phyloP scores from a whole-genome alignment of 1,284 basidiomycete species.

The Malassezia yamatoensis region DNA sequence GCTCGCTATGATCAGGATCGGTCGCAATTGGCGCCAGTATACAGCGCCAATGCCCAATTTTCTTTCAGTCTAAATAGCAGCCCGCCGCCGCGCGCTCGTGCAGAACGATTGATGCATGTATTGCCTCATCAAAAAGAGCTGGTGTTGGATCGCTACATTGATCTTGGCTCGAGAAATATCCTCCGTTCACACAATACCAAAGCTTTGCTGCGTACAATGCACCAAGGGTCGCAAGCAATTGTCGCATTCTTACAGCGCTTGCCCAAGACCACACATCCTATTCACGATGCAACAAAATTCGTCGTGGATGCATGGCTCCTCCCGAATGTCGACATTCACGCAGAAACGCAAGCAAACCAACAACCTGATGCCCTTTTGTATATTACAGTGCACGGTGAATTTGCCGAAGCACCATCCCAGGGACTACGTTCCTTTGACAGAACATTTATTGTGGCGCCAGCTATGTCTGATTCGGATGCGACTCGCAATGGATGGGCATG shows the following conservation, averaged over 20 bases:
- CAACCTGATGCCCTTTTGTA: conserved; percentile 57
- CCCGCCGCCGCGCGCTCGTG: conserved; percentile 61
- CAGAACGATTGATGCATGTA: conserved; percentile 39
- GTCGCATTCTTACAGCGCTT: conserved; percentile 59
- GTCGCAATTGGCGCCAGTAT: conserved; percentile 60
- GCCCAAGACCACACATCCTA: conserved; percentile 69
- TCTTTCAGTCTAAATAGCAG: conserved; percentile 73
- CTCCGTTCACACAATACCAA: conserved; percentile 34
- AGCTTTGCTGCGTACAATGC: conserved; percentile 38
- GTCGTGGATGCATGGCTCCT: conserved; percentile 70
- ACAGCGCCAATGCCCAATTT: conserved; percentile 74
- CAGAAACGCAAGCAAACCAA: conserved; percentile 33
- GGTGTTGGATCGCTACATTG: conserved; percentile 62
- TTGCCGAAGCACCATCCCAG: conserved; percentile 58
- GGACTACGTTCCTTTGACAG: conserved; percentile 87
- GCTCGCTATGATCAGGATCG: conserved; percentile 70
- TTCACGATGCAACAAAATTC: conserved; percentile 59
- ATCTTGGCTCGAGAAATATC: conserved; percentile 39
- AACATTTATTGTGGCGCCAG: conserved; percentile 74
- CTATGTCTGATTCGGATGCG: conserved; percentile 69
- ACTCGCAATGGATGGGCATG: conserved; percentile 77
- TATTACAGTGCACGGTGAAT: conserved; percentile 80
- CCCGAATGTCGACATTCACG: conserved; percentile 50
- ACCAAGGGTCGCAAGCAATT: conserved; percentile 63
- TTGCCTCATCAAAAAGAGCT: conserved; percentile 72